phyloP scores from a whole-genome alignment of 1,284 basidiomycete genomes.

The Malassezia caprae region DNA sequence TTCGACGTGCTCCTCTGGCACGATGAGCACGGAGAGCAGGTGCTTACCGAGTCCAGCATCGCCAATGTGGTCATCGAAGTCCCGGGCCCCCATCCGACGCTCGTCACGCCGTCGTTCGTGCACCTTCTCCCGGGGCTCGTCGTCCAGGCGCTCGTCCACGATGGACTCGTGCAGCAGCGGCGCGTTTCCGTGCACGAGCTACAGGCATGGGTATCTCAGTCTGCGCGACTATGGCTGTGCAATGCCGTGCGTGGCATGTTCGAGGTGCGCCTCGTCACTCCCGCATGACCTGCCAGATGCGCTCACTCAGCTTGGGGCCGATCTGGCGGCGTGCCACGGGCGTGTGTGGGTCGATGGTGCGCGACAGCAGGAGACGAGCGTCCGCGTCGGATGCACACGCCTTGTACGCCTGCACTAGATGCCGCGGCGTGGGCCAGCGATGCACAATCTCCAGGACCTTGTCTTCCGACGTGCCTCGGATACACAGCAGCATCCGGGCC shows the following conservation, averaged over 20 bases:
- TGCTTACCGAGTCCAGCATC: constrained; percentile 16
- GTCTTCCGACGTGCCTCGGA: constrained; percentile 54
- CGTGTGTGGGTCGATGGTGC: neutral
- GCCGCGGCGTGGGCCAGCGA: constrained; percentile 51
- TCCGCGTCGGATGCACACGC: neutral
- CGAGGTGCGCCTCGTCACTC: neutral
- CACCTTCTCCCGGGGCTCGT: constrained; percentile 10
- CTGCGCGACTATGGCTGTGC: constrained; percentile 9
- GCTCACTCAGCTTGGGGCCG: constrained; percentile 8
- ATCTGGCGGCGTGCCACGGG: constrained; percentile 9
- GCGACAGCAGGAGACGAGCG: neutral
- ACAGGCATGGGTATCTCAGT: neutral
- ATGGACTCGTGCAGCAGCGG: neutral
- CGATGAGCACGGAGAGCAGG: neutral
- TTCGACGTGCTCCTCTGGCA: constrained; percentile 17
- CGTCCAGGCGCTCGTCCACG: constrained; percentile 7
- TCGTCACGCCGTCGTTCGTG: constrained; percentile 3
- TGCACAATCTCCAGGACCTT: constrained; percentile 52
- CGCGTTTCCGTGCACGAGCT: neutral
- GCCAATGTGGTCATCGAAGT: constrained; percentile 14
- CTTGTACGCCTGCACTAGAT: constrained; percentile 49
- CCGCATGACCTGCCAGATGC: constrained; percentile 7
- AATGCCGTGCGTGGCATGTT: constrained; percentile 19
- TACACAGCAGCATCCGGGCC: constrained; percentile 53
- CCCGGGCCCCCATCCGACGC: neutral